Evolutionary conservation across 768 basidiomycete species (phyloP).

Genomic region (Suillus clintonianus): DNA sequence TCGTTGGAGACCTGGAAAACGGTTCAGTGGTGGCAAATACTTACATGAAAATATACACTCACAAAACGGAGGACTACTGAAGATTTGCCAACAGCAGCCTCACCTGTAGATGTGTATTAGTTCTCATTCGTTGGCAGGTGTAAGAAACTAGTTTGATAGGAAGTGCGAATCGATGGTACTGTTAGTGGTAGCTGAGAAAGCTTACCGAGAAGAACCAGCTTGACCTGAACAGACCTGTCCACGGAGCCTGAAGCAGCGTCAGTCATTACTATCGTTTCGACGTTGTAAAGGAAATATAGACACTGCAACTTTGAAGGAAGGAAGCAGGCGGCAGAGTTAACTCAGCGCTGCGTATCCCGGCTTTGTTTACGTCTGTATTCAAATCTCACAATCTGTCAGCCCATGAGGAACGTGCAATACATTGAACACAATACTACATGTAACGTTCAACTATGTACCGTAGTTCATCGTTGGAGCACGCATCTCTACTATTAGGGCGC

Average conservation of each 20-base stretch:
- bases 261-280: conserved; percentile 51
- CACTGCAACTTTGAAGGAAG: background rate
- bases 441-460: conserved; percentile 8
- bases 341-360: conserved; percentile 9
- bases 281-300: conserved; percentile 11
- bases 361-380: conserved; percentile 27
- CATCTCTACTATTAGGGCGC: background rate
- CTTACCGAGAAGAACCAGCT: conserved; percentile 93
- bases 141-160: background rate
- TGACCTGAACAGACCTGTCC: conserved; percentile 96
- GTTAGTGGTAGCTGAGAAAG: conserved; percentile 5
- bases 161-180: background rate
- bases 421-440: background rate
- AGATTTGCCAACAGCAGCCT: conserved; percentile 98
- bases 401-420: background rate
- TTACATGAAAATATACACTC: conserved; percentile 33
- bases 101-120: conserved; percentile 55
- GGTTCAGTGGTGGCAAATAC: conserved; percentile 5
- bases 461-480: background rate
- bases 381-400: conserved; percentile 6
- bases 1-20: conserved; percentile 82
- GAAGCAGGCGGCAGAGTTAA: background rate
- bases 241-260: conserved; percentile 72
- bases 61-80: conserved; percentile 98
- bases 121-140: background rate